Conservation (phyloP, 1,284 basidiomycete species). For the Ustilago crameri region DNA sequence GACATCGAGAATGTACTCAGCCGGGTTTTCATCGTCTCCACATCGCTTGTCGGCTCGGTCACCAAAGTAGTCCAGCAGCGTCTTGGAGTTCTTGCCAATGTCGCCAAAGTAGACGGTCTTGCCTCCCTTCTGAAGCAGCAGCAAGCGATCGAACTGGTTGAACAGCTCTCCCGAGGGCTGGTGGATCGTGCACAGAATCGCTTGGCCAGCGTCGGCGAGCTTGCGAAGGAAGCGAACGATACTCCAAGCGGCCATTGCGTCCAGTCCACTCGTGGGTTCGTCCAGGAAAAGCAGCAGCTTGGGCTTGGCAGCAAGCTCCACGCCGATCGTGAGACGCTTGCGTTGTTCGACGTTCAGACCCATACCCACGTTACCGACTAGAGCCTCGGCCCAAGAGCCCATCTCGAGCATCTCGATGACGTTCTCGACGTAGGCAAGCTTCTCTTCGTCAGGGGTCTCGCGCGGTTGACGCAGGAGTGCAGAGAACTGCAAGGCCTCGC, state of each 20-base stretch:
- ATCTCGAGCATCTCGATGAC: slow-evolving; percentile 59
- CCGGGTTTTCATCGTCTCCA: slow-evolving; percentile 51
- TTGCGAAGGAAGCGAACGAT: slow-evolving; percentile 66
- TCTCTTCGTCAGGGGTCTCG: slow-evolving; percentile 48
- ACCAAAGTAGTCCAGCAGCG: slow-evolving; percentile 78
- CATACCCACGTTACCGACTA: slow-evolving; percentile 51
- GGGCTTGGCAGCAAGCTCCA: slow-evolving; percentile 61
- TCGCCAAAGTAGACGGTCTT: slow-evolving; percentile 74
- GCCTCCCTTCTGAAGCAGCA: slow-evolving; percentile 58
- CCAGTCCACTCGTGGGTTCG: slow-evolving; percentile 63
- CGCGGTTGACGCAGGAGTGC: slow-evolving; percentile 57
- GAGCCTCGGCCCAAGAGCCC: slow-evolving; percentile 55
- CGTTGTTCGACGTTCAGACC: slow-evolving; percentile 61
- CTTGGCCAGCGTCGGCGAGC: slow-evolving; percentile 64
- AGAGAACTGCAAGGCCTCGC: slow-evolving; percentile 61
- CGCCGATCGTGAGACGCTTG: slow-evolving; percentile 60
- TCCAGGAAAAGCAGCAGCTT: slow-evolving; percentile 63
- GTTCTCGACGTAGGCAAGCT: slow-evolving; percentile 56
- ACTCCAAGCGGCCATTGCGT: slow-evolving; percentile 52
- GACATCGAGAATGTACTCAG: slow-evolving; percentile 64
- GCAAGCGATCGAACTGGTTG: slow-evolving; percentile 56
- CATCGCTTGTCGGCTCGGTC: slow-evolving; percentile 73
- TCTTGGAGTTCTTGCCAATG: slow-evolving; percentile 74
- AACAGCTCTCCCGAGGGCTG: slow-evolving; percentile 67
- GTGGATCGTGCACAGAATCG: slow-evolving; percentile 69